phyloP scores from a whole-genome alignment of 2,329 filamentous ascomycete species.

The Endoconidiophora polonica region DNA sequence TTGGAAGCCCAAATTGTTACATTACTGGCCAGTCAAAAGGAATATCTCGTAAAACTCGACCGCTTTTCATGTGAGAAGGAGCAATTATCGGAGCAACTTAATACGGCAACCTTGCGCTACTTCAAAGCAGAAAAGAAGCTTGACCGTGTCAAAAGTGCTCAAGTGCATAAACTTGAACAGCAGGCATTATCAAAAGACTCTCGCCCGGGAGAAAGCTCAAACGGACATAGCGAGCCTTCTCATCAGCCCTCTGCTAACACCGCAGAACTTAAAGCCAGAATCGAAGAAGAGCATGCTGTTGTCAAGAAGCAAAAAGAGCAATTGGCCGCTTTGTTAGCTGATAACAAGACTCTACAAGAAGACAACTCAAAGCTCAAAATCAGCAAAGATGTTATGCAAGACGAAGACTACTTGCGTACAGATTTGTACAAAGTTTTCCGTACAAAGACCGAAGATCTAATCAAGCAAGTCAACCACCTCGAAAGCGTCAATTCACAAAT shows the following conservation, averaged over 20 bases:
- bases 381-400: constrained; percentile 52
- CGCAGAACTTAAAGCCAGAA: constrained; percentile 55
- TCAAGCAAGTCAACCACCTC: constrained; percentile 78
- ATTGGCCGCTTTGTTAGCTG: constrained; percentile 58
- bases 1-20: constrained; percentile 61
- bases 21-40: constrained; percentile 68
- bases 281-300: constrained; percentile 61
- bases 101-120: constrained; percentile 76
- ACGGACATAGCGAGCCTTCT: constrained; percentile 22
- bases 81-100: constrained; percentile 68
- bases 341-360: constrained; percentile 57
- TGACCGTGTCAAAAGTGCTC: constrained; percentile 72
- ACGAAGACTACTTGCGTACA: constrained; percentile 86
- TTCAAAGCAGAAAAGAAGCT: constrained; percentile 92
- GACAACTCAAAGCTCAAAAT: constrained; percentile 49
- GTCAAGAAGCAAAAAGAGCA: constrained; percentile 79
- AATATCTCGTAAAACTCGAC: constrained; percentile 59
- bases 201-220: constrained; percentile 24
- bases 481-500: constrained; percentile 78
- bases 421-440: constrained; percentile 89
- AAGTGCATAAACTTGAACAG: constrained; percentile 82
- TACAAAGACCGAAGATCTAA: constrained; percentile 77
- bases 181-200: constrained; percentile 61
- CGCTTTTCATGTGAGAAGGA: constrained; percentile 64
- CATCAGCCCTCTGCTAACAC: constrained; percentile 31